These are phyloP conservation scores for Pythium periplocum DNA, from an alignment of 352 stramenopile genomes.

Conservation along the genomic window DNA sequence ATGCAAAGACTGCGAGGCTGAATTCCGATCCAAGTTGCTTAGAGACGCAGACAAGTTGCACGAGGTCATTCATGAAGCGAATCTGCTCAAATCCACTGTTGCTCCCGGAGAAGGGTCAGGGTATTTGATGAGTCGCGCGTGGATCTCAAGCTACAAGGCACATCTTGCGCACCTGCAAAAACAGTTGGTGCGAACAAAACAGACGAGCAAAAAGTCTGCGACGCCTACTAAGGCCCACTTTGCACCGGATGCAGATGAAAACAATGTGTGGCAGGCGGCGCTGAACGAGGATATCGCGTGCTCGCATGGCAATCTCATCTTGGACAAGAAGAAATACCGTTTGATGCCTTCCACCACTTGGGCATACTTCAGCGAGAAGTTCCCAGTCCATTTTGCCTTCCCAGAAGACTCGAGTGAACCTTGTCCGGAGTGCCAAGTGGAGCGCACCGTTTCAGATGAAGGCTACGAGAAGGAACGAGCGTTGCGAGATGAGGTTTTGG, in stretches of 20 bases:
- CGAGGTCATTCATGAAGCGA: constrained; percentile 38
- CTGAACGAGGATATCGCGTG: constrained; percentile 80
- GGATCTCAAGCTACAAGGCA: constrained; percentile 69
- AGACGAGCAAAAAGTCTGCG: constrained; percentile 18
- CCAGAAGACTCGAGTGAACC: constrained; percentile 20
- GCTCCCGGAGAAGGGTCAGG: constrained; percentile 16
- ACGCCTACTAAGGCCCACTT: constrained; percentile 18
- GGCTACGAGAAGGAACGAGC: constrained; percentile 34
- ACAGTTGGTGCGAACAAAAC: constrained; percentile 25
- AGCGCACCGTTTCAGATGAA: constrained; percentile 49
- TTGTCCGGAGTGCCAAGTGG: constrained; percentile 48
- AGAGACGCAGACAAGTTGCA: constrained; percentile 47
- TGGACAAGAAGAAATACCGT: constrained; percentile 69
- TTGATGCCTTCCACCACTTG: constrained; percentile 43
- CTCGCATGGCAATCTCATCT: constrained; percentile 49
- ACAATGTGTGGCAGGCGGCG: constrained; percentile 26
- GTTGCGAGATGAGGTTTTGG: constrained; percentile 56
- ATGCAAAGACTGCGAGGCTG: constrained; percentile 38
- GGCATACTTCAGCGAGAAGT: constrained; percentile 61
- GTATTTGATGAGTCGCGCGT: constrained; percentile 62
- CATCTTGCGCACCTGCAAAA: constrained; percentile 50
- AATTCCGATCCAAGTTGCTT: constrained; percentile 46
- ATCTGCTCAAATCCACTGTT: constrained; percentile 42
- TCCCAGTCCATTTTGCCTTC: constrained; percentile 35
- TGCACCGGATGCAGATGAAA: constrained; percentile 9